Conservation (phyloP, 106 monocot species). For the Agapanthus africanus region DNA sequence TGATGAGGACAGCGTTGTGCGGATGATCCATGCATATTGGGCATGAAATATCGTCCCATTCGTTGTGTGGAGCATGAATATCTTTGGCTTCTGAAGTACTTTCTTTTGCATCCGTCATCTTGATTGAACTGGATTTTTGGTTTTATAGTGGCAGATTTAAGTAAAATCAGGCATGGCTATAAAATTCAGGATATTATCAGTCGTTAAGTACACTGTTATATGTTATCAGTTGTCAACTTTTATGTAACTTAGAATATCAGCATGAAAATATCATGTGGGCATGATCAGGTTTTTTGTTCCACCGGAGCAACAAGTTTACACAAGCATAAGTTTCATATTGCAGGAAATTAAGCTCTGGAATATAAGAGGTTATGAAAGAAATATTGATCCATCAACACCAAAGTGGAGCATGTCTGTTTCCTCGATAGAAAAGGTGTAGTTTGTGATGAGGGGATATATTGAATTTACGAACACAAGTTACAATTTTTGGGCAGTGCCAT, state of each 20-base stretch:
- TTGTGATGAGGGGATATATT: background rate
- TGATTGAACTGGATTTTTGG: conserved; percentile 9
- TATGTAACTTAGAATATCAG: background rate
- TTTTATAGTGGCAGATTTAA: too few relatives aligned
- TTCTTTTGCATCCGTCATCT: conserved; percentile 47
- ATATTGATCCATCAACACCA: background rate
- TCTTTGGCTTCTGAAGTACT: conserved; percentile 23
- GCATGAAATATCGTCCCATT: conserved; percentile 77
- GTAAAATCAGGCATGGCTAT: too few relatives aligned
- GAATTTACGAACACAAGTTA: background rate
- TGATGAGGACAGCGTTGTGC: conserved; percentile 78
- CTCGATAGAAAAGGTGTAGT: background rate
- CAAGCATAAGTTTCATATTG: background rate
- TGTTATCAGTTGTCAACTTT: background rate
- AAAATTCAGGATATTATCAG: too few relatives aligned
- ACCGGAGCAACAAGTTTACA: background rate
- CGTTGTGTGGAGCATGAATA: conserved; percentile 35
- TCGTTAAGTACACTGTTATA: too few relatives aligned
- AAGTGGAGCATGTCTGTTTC: background rate
- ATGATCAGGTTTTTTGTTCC: background rate
- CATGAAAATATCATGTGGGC: background rate
- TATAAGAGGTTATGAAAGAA: background rate
- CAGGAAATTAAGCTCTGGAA: background rate
- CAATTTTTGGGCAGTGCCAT: background rate
- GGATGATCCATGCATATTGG: conserved; percentile 95